Evolutionary conservation across 352 stramenopile genomes (phyloP), one percentile per base, ranked within the genome.

Genomic region (Phytophthora pisi): DNA sequence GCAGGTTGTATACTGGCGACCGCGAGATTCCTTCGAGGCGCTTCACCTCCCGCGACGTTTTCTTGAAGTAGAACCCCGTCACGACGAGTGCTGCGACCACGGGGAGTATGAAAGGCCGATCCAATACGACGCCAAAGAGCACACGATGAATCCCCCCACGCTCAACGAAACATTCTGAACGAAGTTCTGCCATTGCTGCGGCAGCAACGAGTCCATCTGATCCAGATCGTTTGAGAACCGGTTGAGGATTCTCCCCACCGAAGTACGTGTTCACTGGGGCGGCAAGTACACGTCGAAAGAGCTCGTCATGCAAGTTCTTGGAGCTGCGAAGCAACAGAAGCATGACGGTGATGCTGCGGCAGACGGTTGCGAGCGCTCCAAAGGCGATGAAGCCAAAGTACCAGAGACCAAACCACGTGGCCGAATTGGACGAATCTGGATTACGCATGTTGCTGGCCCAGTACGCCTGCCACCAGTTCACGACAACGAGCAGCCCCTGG

Each of bases 1-100:
- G 84, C 40, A 98, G 76, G 8, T 89, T 88, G 79, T 97, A 99
- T n/a, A 99, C 86, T 11, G 97, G 97, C n/a, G 89, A 77, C 16
- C 78, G 66, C 3, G 68, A 82, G 66, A 98, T 77, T 8, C 89
- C 89, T 65, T 99, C 97, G 18, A 99, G 82, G 9, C 96, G 84
- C 79, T 98, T 98, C 13, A 98, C 71, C 62, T 98, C 96, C 15
- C 78, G 66, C 57, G 86, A 81, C 3, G 75, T 87, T 42, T 77
- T 72, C 43, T 97, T 87, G 74, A 97, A 98, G 68, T 75, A 75
- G 40, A 72, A 51, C 0, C 68, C 63, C 3, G 97, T 98, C 24
- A 93, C 86, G 13, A 82, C 66, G 24, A 84, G 56, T 4, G 74
- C 58, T 13, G 64, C 70, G 28, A 90, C 78, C 28, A 90, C 68